A percentile compares a stretch with the other conserved stretches of the same genome.
Conservation (phyloP, 1,139 yeast species). For the Debaryomyces udenii region DNA sequence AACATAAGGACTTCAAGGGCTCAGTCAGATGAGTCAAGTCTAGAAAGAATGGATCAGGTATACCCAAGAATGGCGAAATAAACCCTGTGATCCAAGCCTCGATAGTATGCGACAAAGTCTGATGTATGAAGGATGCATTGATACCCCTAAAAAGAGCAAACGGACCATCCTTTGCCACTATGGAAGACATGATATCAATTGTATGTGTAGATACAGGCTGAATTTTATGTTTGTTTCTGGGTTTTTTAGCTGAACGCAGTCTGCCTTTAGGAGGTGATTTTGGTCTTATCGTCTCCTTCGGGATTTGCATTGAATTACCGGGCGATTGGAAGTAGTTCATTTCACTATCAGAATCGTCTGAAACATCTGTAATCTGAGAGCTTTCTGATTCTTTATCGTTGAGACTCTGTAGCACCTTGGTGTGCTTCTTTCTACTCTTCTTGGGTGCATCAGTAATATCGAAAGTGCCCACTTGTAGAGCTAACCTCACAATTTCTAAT, state of each 20-base stretch:
- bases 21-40: slow-evolving; percentile 83
- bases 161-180: slow-evolving; percentile 78
- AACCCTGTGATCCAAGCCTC: slow-evolving; percentile 94
- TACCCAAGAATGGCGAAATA: slow-evolving; percentile 74
- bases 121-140: slow-evolving; percentile 80
- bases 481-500: slow-evolving; percentile 77
- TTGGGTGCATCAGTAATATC: slow-evolving; percentile 20
- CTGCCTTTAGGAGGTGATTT: slow-evolving; percentile 11
- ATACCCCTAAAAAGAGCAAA: slow-evolving; percentile 85
- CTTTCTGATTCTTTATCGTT: slow-evolving; percentile 3
- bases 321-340: slow-evolving; percentile 53
- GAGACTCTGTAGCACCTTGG: slow-evolving; percentile 3
- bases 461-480: slow-evolving; percentile 78
- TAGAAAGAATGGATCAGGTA: slow-evolving; percentile 90
- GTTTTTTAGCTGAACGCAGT: slow-evolving; percentile 9
- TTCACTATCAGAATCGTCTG: slow-evolving; percentile 45
- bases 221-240: slow-evolving; percentile 35
- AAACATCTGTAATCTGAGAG: slow-evolving; percentile 12
- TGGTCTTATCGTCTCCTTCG: slow-evolving; percentile 3
- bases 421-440: neutral
- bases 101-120: slow-evolving; percentile 72
- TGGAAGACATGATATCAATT: slow-evolving; percentile 68
- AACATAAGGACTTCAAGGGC: slow-evolving; percentile 65
- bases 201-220: slow-evolving; percentile 69
- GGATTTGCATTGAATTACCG: slow-evolving; percentile 1